These are phyloP conservation scores for Capronia epimyces DNA, from an alignment of 2,329 filamentous ascomycete genomes.

Conservation along the genomic window DNA sequence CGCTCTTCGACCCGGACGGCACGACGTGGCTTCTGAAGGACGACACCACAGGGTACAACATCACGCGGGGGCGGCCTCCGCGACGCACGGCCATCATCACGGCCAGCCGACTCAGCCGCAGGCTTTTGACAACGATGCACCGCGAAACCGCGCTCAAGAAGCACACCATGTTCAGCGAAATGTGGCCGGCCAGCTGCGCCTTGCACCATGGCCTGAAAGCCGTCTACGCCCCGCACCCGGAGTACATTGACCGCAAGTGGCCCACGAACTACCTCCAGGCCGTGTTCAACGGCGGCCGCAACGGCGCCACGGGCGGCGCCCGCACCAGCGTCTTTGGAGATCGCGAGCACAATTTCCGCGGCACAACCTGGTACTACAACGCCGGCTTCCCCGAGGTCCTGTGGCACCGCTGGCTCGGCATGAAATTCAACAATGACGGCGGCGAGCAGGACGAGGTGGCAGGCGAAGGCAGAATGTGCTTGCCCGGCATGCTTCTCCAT, in stretches of 20 bases:
- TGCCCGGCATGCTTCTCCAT: conserved; percentile 84
- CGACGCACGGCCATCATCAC: conserved; percentile 86
- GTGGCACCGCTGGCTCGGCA: conserved; percentile 80
- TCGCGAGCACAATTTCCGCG: conserved; percentile 80
- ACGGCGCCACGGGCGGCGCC: conserved; percentile 68
- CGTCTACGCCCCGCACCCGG: conserved; percentile 81
- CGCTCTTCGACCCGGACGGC: conserved; percentile 81
- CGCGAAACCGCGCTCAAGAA: conserved; percentile 77
- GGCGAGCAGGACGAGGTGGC: conserved; percentile 69
- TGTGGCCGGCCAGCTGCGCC: conserved; percentile 86
- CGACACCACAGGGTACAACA: conserved; percentile 80
- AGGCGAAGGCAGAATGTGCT: conserved; percentile 80
- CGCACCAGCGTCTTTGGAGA: conserved; percentile 71
- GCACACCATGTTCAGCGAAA: conserved; percentile 89
- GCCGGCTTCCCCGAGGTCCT: conserved; percentile 74
- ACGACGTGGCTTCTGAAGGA: conserved; percentile 79
- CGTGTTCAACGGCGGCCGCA: conserved; percentile 72
- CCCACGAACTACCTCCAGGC: conserved; percentile 69
- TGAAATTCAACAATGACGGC: conserved; percentile 70
- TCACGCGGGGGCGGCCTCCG: conserved; percentile 54
- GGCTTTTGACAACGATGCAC: conserved; percentile 81
- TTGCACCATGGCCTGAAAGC: conserved; percentile 91
- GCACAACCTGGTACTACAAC: conserved; percentile 89
- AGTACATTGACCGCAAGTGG: conserved; percentile 85
- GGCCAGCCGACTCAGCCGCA: conserved; percentile 73